These are phyloP conservation scores for Ophiocordyceps camponoti-leonardi DNA, from an alignment of 2,329 filamentous ascomycete genomes.

Conservation along the genomic window DNA sequence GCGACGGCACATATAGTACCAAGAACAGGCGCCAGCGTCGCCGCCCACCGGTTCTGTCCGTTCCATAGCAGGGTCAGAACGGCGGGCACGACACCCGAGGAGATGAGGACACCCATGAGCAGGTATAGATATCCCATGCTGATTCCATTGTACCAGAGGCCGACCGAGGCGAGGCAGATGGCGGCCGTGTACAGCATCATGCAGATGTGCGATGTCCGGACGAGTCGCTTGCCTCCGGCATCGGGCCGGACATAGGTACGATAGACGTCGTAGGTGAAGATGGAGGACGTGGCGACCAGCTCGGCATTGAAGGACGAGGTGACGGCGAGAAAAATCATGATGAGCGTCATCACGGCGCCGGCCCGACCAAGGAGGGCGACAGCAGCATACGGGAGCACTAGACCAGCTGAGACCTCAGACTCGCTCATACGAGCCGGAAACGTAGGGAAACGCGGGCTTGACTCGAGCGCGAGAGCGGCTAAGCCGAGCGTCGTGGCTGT, in stretches of 20 bases:
- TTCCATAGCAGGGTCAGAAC: constrained; percentile 68
- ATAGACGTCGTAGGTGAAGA: constrained; percentile 77
- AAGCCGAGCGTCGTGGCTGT: constrained; percentile 81
- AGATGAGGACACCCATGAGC: constrained; percentile 85
- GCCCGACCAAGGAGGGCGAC: constrained; percentile 69
- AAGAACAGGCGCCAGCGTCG: constrained; percentile 47
- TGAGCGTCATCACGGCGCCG: constrained; percentile 59
- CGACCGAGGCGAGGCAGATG: constrained; percentile 65
- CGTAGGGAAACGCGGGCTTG: constrained; percentile 52
- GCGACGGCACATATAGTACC: constrained; percentile 50
- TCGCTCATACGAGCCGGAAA: constrained; percentile 55
- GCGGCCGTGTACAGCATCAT: constrained; percentile 56
- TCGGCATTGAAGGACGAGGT: constrained; percentile 72
- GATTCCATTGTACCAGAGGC: constrained; percentile 56
- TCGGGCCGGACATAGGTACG: constrained; percentile 69
- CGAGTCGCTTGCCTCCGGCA: constrained; percentile 59
- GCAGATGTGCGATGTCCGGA: constrained; percentile 60
- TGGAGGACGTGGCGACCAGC: constrained; percentile 73
- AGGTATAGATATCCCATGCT: constrained; percentile 81
- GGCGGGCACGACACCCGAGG: constrained; percentile 66
- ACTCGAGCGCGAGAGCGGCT: constrained; percentile 63
- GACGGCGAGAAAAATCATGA: constrained; percentile 83
- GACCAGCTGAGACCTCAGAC: constrained; percentile 62
- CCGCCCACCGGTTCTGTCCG: constrained; percentile 58
- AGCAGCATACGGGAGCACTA: constrained; percentile 73